Conservation (phyloP, 768 basidiomycete genomes). For the Lyophyllum atratum region DNA sequence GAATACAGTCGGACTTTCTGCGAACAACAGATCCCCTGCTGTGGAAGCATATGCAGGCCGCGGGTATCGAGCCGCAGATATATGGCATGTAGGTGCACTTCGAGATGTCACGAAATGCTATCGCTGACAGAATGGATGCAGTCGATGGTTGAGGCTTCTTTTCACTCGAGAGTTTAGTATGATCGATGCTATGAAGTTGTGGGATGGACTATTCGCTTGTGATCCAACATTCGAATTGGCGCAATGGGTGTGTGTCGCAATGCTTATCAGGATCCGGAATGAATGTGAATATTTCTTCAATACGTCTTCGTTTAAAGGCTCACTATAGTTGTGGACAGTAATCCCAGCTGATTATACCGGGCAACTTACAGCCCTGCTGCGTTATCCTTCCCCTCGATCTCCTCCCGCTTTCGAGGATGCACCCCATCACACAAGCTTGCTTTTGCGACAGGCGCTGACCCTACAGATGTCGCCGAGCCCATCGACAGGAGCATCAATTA, state of each 20-base stretch:
- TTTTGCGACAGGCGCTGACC: constrained; percentile 82
- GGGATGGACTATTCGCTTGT: constrained; percentile 94
- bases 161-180: constrained; percentile 93
- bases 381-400: constrained; percentile 69
- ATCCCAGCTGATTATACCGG: constrained; percentile 85
- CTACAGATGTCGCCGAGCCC: constrained; percentile 76
- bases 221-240: constrained; percentile 78
- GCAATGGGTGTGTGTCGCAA: constrained; percentile 88
- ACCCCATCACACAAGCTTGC: constrained; percentile 62
- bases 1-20: constrained; percentile 74
- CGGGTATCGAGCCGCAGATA: constrained; percentile 93
- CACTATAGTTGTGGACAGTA: constrained; percentile 47
- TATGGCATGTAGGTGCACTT: constrained; percentile 81
- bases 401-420: constrained; percentile 33
- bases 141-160: constrained; percentile 91
- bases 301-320: constrained; percentile 7
- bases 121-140: constrained; percentile 28
- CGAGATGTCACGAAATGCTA: neutral
- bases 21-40: constrained; percentile 80
- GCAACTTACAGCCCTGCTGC: constrained; percentile 81
- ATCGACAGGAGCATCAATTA: constrained; percentile 73
- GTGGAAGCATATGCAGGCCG: constrained; percentile 71
- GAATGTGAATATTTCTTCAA: constrained; percentile 50
- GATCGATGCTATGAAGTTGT: constrained; percentile 80
- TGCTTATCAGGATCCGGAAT: constrained; percentile 94